phyloP scores from a whole-genome alignment of 305 asterid species.

The Solanum hybrid region DNA sequence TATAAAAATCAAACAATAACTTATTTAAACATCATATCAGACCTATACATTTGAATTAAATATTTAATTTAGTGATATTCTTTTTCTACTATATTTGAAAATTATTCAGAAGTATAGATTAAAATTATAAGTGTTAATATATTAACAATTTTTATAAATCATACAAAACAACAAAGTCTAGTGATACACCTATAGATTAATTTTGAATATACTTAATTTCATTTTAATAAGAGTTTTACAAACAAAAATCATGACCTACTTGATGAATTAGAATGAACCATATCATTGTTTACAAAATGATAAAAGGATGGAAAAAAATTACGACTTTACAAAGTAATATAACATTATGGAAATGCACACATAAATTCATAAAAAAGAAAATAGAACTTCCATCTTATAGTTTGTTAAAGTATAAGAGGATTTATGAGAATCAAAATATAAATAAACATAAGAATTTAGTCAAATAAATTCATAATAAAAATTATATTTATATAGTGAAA shows the following conservation, averaged over 20 bases:
- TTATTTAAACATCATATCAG: too few relatives aligned
- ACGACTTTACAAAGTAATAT: neutral
- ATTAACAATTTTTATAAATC: neutral
- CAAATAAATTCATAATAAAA: neutral
- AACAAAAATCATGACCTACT: neutral
- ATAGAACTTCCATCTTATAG: neutral
- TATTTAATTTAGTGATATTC: neutral
- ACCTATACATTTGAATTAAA: too few relatives aligned
- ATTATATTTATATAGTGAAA: too few relatives aligned
- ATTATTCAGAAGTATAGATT: too few relatives aligned
- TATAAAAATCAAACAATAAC: too few relatives aligned
- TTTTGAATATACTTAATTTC: neutral
- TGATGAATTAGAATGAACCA: neutral
- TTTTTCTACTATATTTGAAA: neutral
- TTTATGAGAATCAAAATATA: neutral
- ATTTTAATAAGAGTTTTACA: neutral
- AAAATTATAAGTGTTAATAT: too few relatives aligned
- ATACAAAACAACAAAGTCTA: neutral
- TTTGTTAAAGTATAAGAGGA: neutral
- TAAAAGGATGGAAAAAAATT: neutral
- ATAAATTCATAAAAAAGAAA: too few relatives aligned
- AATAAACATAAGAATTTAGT: neutral
- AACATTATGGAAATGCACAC: too few relatives aligned
- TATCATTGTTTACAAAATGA: neutral
- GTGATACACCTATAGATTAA: neutral